A percentile compares a stretch with the other conserved stretches of the same genome.
Evolutionary conservation across 768 basidiomycete genomes (phyloP).

Genomic region (Neoboletus subvelutipes): DNA sequence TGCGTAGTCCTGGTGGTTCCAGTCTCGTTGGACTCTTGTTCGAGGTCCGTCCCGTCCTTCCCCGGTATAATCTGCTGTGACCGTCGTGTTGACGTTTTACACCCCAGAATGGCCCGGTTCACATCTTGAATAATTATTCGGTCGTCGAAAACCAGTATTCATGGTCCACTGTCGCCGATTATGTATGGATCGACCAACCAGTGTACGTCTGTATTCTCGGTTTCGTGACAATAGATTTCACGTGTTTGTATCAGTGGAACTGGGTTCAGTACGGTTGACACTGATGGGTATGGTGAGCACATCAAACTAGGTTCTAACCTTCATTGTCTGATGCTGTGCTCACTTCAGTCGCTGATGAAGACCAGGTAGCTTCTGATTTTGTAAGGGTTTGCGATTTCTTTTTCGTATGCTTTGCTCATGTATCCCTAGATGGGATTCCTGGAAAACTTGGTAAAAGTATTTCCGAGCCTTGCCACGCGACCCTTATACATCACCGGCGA

Average conservation of each 20-base stretch:
- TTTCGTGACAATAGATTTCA: not conserved
- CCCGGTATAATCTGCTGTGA: too few relatives aligned
- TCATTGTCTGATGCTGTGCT: not conserved
- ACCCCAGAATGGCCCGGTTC: conserved; percentile 64
- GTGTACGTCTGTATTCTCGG: conserved; percentile 34
- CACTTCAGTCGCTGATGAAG: conserved; percentile 52
- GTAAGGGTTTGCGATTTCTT: conserved; percentile 37
- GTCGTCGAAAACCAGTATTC: conserved; percentile 49
- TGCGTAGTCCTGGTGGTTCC: conserved; percentile 60
- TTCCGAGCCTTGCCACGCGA: conserved; percentile 62
- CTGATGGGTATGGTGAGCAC: conserved; percentile 51
- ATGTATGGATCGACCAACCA: conserved; percentile 68
- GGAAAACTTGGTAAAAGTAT: conserved; percentile 67
- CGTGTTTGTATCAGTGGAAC: conserved; percentile 43
- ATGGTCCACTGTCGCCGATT: conserved; percentile 53
- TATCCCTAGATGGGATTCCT: conserved; percentile 62
- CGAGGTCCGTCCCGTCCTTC: conserved; percentile 42
- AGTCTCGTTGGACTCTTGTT: conserved; percentile 61
- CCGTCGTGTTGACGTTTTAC: not conserved
- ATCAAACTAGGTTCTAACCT: not conserved
- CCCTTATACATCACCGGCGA: conserved; percentile 72
- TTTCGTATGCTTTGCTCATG: not conserved
- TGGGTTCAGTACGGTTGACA: conserved; percentile 63
- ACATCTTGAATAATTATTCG: conserved; percentile 49
- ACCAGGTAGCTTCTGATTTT: conserved; percentile 54